Evolutionary conservation across 495 filamentous ascomycete species (phyloP), one percentile per base, ranked within the genome.

Genomic region (Glonium stellatum): DNA sequence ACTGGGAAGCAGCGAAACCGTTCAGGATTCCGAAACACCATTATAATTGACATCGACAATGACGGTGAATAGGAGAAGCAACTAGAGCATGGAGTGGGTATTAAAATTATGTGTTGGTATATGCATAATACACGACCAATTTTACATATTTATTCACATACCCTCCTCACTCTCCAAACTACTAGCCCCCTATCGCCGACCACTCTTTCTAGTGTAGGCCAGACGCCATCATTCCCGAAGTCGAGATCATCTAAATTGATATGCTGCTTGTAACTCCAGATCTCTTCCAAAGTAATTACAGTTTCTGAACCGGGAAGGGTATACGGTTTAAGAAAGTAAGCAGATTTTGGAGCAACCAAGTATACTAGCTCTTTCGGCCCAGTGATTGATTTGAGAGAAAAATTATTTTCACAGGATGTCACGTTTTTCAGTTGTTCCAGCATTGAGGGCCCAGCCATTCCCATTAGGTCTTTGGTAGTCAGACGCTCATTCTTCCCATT

Each of bases 201-300:
- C 10, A 96, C 88, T 58, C 90, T 75, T 47, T 71, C 71, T 53
- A 97, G 64, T 5, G 95, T 96, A 53, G 77, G 69, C 74, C 84
- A 77, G 44, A 98, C 71, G 8, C 93, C 95, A 57, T 97, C 95
- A 39, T 86, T 82, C 0, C 72, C 89, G 69, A 95, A 88, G 73
- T 97, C 92, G 62, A 98, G 68, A 77, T 97, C 93, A 75, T 98
- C 93, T 49, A 97, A 76, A 64, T 91, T 96, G 23, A 97, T 68
- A 72, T 98, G 93, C 49, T 79, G 78, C 36, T 69, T 76, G 58
- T 89, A 82, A 21, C 77, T 78, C 90, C 90, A 95, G 1, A 92
- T 74, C 70, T 81, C 81, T 66, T 79, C 78, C 64, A 84, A 86
- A 60, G 74, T 65, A 34, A 88, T 63, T 13, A 75, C 77, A 4